phyloP scores from a whole-genome alignment of 208 protist genomes.

The Acanthamoeba triangularis region DNA sequence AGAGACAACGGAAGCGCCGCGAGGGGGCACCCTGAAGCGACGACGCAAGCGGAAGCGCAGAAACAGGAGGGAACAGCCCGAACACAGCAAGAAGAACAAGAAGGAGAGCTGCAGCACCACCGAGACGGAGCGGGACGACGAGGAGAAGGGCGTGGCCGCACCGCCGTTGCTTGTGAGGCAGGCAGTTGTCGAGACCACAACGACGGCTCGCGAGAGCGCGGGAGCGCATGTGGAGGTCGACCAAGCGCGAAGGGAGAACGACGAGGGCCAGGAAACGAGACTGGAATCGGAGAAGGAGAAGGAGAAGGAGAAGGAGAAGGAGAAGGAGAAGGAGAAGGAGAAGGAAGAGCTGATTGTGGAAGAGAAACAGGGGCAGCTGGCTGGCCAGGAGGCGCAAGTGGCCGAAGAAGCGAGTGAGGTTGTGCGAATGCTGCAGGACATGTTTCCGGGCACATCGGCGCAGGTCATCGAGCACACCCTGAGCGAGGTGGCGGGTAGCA shows the following conservation, averaged over 20 bases:
- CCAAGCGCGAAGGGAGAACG: background rate
- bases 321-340: too few species aligned
- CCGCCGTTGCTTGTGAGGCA: background rate
- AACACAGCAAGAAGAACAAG: background rate
- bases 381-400: background rate
- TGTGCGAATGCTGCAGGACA: background rate
- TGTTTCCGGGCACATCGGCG: background rate
- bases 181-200: too few species aligned
- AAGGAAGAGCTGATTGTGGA: background rate
- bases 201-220: background rate
- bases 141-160: too few species aligned
- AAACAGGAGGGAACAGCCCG: background rate
- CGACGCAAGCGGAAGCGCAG: background rate
- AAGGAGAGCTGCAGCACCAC: background rate
- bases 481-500: background rate
- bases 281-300: too few species aligned
- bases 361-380: background rate
- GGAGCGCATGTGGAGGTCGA: too few species aligned
- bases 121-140: background rate
- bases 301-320: too few species aligned
- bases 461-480: background rate
- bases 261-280: background rate
- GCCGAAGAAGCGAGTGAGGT: background rate
- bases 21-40: background rate
- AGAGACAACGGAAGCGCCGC: background rate